Conservation (phyloP, 345 rosid genomes). For the Corymbia maculata region DNA sequence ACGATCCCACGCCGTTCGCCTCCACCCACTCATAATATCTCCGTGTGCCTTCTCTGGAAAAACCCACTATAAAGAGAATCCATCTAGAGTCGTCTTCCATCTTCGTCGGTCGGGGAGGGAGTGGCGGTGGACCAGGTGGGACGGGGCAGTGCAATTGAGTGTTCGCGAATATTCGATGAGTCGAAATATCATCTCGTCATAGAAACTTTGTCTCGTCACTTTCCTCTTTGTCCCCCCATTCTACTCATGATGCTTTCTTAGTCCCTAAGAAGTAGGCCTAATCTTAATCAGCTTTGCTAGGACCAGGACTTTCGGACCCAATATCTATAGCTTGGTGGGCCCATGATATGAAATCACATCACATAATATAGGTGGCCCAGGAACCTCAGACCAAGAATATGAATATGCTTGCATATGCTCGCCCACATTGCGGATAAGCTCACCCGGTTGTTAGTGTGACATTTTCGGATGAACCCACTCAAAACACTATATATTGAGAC, state of each 20-base stretch:
- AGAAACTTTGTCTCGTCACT: not conserved
- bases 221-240: not conserved
- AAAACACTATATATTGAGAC: accelerated
- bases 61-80: not conserved
- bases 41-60: not conserved
- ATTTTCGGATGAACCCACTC: not conserved
- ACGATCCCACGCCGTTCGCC: not conserved
- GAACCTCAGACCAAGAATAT: not conserved
- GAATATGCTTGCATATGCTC: not conserved
- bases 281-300: not conserved
- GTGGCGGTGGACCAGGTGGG: not conserved
- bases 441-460: not conserved
- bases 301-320: not conserved
- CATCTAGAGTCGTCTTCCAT: not conserved
- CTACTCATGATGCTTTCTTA: not conserved
- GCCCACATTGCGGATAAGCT: not conserved
- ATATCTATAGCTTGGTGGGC: not conserved
- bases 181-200: not conserved
- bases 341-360: not conserved
- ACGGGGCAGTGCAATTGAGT: not conserved
- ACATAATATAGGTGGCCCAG: not conserved
- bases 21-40: not conserved
- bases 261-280: not conserved
- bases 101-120: not conserved
- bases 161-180: not conserved